These are phyloP conservation scores for Bidens hawaiensis DNA, from an alignment of 140 eudicot genomes.

Conservation along the genomic window DNA sequence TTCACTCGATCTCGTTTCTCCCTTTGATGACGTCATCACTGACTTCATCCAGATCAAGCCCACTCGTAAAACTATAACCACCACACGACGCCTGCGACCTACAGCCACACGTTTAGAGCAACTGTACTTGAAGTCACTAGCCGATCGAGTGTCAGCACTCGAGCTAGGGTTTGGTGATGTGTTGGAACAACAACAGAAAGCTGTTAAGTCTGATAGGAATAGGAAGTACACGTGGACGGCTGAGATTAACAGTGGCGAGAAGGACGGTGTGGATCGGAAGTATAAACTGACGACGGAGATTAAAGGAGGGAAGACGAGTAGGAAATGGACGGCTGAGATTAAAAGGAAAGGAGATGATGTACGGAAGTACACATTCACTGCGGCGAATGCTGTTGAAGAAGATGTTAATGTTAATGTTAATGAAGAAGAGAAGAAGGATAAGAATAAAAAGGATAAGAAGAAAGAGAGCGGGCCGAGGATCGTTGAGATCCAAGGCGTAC, in stretches of 20 bases:
- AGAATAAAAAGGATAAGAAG: conserved; percentile 36
- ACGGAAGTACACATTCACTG: conserved; percentile 56
- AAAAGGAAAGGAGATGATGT: conserved; percentile 52
- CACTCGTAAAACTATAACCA: conserved; percentile 37
- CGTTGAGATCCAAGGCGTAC: conserved; percentile 60
- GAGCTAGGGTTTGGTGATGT: conserved; percentile 61
- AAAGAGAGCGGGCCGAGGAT: conserved; percentile 34
- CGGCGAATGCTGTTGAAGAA: conserved; percentile 40
- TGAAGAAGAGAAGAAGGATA: conserved; percentile 26
- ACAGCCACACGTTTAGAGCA: conserved; percentile 25
- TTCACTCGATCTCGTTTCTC: conserved; percentile 32
- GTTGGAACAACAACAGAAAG: conserved; percentile 9
- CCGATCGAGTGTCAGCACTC: conserved; percentile 74
- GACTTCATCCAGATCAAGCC: conserved; percentile 58
- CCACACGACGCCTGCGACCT: conserved; percentile 27
- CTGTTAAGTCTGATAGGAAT: conserved; percentile 51
- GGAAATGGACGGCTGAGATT: conserved; percentile 74
- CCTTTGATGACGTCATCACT: conserved; percentile 35
- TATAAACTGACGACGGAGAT: conserved; percentile 77
- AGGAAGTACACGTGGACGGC: conserved; percentile 97
- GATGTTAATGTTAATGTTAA: conserved; percentile 30
- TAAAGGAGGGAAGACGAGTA: conserved; percentile 54
- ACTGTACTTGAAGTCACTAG: conserved; percentile 44
- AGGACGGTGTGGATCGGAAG: conserved; percentile 55
- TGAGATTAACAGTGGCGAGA: conserved; percentile 56